A percentile compares a stretch with the other conserved stretches of the same genome.
These are phyloP conservation scores for Blastobotrys chiropterorum DNA, from an alignment of 805 yeast species.

Conservation along the genomic window DNA sequence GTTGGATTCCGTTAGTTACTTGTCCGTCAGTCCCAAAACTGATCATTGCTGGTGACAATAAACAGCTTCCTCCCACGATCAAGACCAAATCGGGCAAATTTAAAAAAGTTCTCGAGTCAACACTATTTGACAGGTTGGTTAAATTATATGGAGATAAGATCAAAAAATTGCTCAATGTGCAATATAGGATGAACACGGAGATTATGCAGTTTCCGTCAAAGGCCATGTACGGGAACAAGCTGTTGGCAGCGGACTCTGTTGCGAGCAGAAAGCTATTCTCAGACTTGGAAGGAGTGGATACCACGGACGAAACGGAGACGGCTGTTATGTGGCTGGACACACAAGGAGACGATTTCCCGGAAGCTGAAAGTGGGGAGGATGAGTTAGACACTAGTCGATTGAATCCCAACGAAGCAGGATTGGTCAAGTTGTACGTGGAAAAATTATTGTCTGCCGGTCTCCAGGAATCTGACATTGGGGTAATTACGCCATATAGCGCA, in stretches of 20 bases:
- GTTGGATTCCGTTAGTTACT: constrained; percentile 85
- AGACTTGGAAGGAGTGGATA: constrained; percentile 40
- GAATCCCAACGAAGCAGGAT: constrained; percentile 68
- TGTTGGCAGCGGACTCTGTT: constrained; percentile 60
- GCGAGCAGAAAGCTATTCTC: constrained; percentile 39
- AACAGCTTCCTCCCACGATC: constrained; percentile 87
- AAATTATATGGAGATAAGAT: constrained; percentile 41
- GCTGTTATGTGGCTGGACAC: constrained; percentile 85
- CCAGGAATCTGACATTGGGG: constrained; percentile 55
- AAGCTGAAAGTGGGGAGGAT: constrained; percentile 36
- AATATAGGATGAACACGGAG: constrained; percentile 77
- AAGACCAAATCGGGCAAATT: constrained; percentile 42
- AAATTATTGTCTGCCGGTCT: constrained; percentile 50
- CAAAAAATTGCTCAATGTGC: constrained; percentile 60
- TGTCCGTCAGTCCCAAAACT: constrained; percentile 53
- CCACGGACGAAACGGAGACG: constrained; percentile 48
- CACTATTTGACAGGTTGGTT: constrained; percentile 77
- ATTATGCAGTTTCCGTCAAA: constrained; percentile 77
- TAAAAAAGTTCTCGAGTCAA: constrained; percentile 46
- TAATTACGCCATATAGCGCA: constrained; percentile 86
- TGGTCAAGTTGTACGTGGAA: constrained; percentile 54
- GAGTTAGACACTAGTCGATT: constrained; percentile 42
- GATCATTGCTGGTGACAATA: constrained; percentile 87
- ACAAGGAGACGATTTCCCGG: constrained; percentile 80
- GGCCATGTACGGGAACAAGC: constrained; percentile 54